Conservation (phyloP, 164 flowering plant species). For the Kalanchoe fedtschenkoi region DNA sequence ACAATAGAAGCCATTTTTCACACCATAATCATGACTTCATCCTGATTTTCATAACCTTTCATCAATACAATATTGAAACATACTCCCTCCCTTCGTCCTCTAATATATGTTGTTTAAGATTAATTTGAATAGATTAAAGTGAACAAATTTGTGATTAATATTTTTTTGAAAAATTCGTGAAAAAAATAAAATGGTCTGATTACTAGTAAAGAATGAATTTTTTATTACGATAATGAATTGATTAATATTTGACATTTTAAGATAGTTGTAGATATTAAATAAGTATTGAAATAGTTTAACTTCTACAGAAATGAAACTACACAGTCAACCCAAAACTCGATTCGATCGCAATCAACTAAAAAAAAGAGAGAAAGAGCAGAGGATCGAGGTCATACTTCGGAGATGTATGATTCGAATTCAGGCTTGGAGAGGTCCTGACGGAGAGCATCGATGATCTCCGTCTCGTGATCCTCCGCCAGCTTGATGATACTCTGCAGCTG, state of each 20-base stretch:
- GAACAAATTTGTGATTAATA: too few species aligned
- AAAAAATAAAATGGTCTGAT: too few species aligned
- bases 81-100: too few species aligned
- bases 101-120: too few species aligned
- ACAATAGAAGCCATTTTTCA: not conserved
- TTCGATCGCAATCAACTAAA: not conserved
- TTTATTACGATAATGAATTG: too few species aligned
- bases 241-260: too few species aligned
- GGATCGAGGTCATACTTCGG: not conserved
- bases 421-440: constrained; percentile 3
- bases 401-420: not conserved
- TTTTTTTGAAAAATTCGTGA: not conserved
- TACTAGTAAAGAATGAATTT: too few species aligned
- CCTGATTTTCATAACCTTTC: too few species aligned
- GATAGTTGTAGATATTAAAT: too few species aligned
- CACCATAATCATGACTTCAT: not conserved
- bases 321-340: not conserved
- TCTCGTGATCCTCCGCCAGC: constrained; percentile 14
- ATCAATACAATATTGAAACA: too few species aligned
- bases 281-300: not conserved
- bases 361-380: not conserved
- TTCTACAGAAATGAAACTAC: not conserved
- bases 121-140: too few species aligned
- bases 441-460: constrained; percentile 4
- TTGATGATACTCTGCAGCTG: constrained; percentile 22